phyloP scores from a whole-genome alignment of 371 early-diverging fungal species.

The Mucor mucedo region DNA sequence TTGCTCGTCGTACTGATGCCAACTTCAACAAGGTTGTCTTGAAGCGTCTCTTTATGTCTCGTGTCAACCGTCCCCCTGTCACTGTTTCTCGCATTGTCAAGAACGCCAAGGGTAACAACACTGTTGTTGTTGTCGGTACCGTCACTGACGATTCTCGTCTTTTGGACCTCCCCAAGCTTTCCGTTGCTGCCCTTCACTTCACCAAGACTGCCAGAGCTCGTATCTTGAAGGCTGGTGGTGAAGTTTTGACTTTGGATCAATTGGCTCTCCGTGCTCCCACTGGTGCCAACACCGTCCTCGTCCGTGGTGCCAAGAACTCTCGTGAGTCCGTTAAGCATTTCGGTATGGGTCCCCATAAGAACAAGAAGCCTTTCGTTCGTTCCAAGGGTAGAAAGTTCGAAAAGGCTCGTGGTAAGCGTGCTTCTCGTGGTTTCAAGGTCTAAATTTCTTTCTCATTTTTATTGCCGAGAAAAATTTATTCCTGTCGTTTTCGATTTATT shows the following conservation, averaged over 20 bases:
- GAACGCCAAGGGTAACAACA: constrained; percentile 79
- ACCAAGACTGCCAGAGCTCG: constrained; percentile 94
- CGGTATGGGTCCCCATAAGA: constrained; percentile 76
- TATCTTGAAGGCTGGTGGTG: constrained; percentile 98
- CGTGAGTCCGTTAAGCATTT: constrained; percentile 97
- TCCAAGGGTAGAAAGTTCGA: constrained; percentile 99
- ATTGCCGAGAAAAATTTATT: not conserved
- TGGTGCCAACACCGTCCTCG: constrained; percentile 93
- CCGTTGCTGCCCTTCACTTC: constrained; percentile 94
- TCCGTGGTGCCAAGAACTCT: constrained; percentile 87
- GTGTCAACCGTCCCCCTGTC: constrained; percentile 95
- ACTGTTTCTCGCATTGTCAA: constrained; percentile 88
- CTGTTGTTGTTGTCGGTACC: constrained; percentile 93
- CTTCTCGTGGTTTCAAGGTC: constrained; percentile 92
- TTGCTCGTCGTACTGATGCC: constrained; percentile 97
- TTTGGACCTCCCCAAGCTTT: constrained; percentile 93
- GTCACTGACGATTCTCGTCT: constrained; percentile 97
- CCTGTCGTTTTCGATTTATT: not conserved
- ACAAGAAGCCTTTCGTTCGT: constrained; percentile 91
- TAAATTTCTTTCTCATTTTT: constrained; percentile 44
- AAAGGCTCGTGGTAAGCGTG: constrained; percentile 98
- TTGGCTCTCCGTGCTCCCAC: constrained; percentile 97
- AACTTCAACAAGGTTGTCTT: constrained; percentile 98
- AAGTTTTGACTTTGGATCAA: constrained; percentile 97
- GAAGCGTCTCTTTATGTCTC: constrained; percentile 98